Conservation (phyloP, 495 filamentous ascomycete genomes). For the Usnea hakonensis region DNA sequence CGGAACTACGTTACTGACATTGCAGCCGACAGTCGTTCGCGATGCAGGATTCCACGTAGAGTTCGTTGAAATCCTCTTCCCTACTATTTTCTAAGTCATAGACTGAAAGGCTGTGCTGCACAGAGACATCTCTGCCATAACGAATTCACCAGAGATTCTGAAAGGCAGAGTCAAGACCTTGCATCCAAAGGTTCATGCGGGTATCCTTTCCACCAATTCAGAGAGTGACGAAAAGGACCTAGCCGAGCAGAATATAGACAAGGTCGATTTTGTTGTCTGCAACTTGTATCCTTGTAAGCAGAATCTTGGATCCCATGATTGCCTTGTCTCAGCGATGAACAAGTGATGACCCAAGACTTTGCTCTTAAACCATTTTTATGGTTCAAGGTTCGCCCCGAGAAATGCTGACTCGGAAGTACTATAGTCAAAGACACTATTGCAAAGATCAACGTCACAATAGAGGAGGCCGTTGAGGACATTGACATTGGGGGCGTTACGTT, state of each 20-base stretch:
- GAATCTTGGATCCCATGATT: background rate
- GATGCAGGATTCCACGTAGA: slow-evolving; percentile 92
- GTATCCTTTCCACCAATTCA: slow-evolving; percentile 87
- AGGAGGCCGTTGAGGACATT: slow-evolving; percentile 95
- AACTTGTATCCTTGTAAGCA: slow-evolving; percentile 60
- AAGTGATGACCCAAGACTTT: background rate
- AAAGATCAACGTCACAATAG: slow-evolving; percentile 91
- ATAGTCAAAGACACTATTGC: slow-evolving; percentile 90
- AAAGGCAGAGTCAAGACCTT: slow-evolving; percentile 94
- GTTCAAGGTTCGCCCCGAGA: background rate
- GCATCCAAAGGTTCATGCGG: slow-evolving; percentile 88
- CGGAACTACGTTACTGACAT: background rate
- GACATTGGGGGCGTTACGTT: slow-evolving; percentile 90
- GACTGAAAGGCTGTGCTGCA: slow-evolving; percentile 1
- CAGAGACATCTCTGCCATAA: slow-evolving; percentile 87
- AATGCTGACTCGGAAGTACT: slow-evolving; percentile 33
- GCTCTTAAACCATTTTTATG: background rate
- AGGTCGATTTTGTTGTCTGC: slow-evolving; percentile 97
- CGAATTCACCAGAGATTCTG: slow-evolving; percentile 97
- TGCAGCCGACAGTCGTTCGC: slow-evolving; percentile 54
- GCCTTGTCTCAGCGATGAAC: background rate
- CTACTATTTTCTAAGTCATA: background rate
- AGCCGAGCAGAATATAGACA: slow-evolving; percentile 90
- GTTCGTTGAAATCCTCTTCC: slow-evolving; percentile 41
- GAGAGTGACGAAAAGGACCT: slow-evolving; percentile 93